Percentiles rank a stretch among this genome's conserved stretches.
Conservation (phyloP, 192 early-diverging fungal genomes). For the Linnemannia zychae region DNA sequence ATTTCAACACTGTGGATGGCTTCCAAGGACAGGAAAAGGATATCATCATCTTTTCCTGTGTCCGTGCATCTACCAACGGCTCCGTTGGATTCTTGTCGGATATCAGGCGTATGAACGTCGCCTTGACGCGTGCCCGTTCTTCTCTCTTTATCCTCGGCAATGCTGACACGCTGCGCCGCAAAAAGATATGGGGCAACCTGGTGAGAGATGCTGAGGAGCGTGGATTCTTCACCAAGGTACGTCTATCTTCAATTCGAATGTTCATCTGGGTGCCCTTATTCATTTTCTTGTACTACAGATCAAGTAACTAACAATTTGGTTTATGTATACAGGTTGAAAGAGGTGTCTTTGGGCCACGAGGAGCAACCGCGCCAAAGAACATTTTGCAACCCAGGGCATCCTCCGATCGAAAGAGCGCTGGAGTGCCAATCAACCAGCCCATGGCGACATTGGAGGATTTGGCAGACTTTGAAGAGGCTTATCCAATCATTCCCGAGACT, state of each 20-base stretch:
- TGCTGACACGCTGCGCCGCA: slow-evolving; percentile 67
- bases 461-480: slow-evolving; percentile 9
- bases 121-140: slow-evolving; percentile 86
- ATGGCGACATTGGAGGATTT: slow-evolving; percentile 28
- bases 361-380: slow-evolving; percentile 22
- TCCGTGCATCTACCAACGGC: slow-evolving; percentile 72
- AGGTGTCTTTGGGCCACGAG: slow-evolving; percentile 30
- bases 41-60: slow-evolving; percentile 95
- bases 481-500: slow-evolving; percentile 17
- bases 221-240: slow-evolving; percentile 51
- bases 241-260: background rate
- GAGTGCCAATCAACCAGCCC: slow-evolving; percentile 22
- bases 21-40: slow-evolving; percentile 99
- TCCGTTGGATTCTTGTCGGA: slow-evolving; percentile 90
- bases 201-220: slow-evolving; percentile 75
- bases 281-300: background rate
- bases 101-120: slow-evolving; percentile 92
- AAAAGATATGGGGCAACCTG: slow-evolving; percentile 80
- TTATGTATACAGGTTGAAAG: slow-evolving; percentile 12
- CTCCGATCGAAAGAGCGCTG: slow-evolving; percentile 23
- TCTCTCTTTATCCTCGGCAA: slow-evolving; percentile 90
- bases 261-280: too few relatives aligned
- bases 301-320: background rate
- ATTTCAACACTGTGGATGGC: slow-evolving; percentile 97
- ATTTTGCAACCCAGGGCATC: slow-evolving; percentile 14